These are phyloP conservation scores for Alternaria hordeiaustralica DNA, from an alignment of 2,329 filamentous ascomycete species.

Conservation along the genomic window DNA sequence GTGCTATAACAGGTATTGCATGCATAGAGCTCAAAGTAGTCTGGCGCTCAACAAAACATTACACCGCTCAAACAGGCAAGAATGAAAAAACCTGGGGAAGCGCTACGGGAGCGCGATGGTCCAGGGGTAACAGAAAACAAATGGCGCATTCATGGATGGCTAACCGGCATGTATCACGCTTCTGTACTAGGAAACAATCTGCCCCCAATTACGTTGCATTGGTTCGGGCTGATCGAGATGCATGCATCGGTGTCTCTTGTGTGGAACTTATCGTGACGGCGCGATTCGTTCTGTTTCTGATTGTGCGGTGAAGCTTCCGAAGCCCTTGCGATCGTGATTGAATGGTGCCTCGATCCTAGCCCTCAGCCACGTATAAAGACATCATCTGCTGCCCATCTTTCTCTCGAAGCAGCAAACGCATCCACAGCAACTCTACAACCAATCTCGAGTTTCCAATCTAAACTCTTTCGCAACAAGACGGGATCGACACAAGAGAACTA, in stretches of 20 bases:
- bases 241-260: constrained; percentile 37
- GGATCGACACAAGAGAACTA: constrained; percentile 43
- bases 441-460: constrained; percentile 26
- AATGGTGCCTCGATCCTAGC: constrained; percentile 18
- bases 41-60: constrained; percentile 25
- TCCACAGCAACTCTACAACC: constrained; percentile 29
- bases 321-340: constrained; percentile 22
- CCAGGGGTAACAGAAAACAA: constrained; percentile 20
- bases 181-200: constrained; percentile 32
- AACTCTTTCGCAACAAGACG: constrained; percentile 24
- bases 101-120: constrained; percentile 11
- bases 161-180: constrained; percentile 26
- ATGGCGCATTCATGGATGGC: constrained; percentile 28
- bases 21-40: constrained; percentile 28
- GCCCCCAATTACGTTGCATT: constrained; percentile 35
- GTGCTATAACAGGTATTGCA: constrained; percentile 20
- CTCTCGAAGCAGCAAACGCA: constrained; percentile 33
- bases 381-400: constrained; percentile 28
- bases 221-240: constrained; percentile 41
- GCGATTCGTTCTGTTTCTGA: constrained; percentile 37
- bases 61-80: constrained; percentile 28
- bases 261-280: constrained; percentile 34
- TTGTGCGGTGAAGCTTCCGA: constrained; percentile 39
- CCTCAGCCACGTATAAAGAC: constrained; percentile 36
- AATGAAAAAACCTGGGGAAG: constrained; percentile 30